Conservation (phyloP, 2,329 filamentous ascomycete species). For the Epichloe typhina region DNA sequence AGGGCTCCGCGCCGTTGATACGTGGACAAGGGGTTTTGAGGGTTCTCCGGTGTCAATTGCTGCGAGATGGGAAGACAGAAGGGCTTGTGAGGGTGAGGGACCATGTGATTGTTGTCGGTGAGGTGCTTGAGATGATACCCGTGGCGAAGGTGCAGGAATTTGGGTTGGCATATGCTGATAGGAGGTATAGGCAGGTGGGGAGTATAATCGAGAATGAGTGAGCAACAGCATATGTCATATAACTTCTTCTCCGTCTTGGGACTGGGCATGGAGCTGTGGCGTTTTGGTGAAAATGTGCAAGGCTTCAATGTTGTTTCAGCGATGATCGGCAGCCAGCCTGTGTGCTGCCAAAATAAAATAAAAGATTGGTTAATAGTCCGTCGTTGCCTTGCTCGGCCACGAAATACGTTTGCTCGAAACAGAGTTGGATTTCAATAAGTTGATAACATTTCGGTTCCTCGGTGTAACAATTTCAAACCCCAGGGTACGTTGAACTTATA, state of each 20-base stretch:
- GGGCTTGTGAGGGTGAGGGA: constrained; percentile 36
- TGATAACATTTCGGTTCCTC: too few species aligned
- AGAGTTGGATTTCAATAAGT: too few species aligned
- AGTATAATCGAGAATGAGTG: constrained; percentile 15
- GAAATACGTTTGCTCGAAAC: too few species aligned
- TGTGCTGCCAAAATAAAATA: too few species aligned
- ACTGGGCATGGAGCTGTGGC: too few species aligned
- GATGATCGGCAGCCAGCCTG: too few species aligned
- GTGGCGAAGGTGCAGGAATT: constrained; percentile 22
- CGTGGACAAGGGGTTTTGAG: constrained; percentile 39
- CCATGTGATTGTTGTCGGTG: constrained; percentile 38
- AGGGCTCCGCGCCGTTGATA: constrained; percentile 27
- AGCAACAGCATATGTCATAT: neutral
- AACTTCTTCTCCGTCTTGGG: neutral
- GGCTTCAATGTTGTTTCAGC: too few species aligned
- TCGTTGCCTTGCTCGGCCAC: too few species aligned
- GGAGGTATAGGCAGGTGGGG: constrained; percentile 32
- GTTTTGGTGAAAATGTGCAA: too few species aligned
- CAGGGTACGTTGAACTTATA: too few species aligned
- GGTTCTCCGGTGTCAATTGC: constrained; percentile 29
- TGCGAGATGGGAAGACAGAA: constrained; percentile 23
- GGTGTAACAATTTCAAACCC: too few species aligned
- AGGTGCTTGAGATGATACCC: constrained; percentile 33
- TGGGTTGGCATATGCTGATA: constrained; percentile 36
- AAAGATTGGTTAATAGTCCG: too few species aligned